Evolutionary conservation across 2,329 filamentous ascomycete species (phyloP).

Genomic region (Aspergillus sp.): DNA sequence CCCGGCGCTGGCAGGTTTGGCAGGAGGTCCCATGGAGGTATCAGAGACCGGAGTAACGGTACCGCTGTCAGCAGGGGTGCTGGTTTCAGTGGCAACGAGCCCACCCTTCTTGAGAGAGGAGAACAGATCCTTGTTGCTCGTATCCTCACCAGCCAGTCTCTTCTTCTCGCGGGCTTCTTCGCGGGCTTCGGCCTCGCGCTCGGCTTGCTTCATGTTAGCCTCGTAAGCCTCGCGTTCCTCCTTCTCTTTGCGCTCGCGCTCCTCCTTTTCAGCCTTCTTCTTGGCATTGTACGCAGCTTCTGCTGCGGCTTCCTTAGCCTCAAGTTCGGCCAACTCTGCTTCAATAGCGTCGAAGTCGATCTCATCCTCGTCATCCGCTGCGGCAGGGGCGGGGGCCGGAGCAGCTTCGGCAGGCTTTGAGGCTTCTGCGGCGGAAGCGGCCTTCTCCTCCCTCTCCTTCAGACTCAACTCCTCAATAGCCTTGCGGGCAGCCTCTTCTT

Average conservation of each 20-base stretch:
- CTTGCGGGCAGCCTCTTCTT: conserved; percentile 28
- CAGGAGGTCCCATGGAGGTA: conserved; percentile 51
- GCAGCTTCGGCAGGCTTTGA: conserved; percentile 40
- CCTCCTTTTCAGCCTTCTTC: conserved; percentile 75
- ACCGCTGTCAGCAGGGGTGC: conserved; percentile 50
- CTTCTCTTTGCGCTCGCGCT: conserved; percentile 50
- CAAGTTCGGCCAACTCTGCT: conserved; percentile 51
- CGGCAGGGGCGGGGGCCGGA: conserved; percentile 35
- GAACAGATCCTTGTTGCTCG: conserved; percentile 46
- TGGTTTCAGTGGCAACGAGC: conserved; percentile 39
- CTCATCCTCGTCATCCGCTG: conserved; percentile 43
- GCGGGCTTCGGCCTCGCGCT: conserved; percentile 53
- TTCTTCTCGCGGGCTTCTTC: conserved; percentile 51
- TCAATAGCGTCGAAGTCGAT: conserved; percentile 53
- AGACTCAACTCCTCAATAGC: conserved; percentile 30
- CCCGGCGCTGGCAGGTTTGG: conserved; percentile 60
- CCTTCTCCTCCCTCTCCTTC: conserved; percentile 52
- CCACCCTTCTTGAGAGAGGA: conserved; percentile 50
- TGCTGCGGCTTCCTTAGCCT: conserved; percentile 51
- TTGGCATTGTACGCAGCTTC: conserved; percentile 65
- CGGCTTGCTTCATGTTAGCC: conserved; percentile 54
- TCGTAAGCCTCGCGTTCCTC: conserved; percentile 51
- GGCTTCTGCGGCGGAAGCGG: conserved; percentile 41
- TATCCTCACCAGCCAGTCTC: conserved; percentile 40
- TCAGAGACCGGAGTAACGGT: conserved; percentile 53